A percentile compares a stretch with the other conserved stretches of the same genome.
Evolutionary conservation across 768 basidiomycete genomes (phyloP).

Genomic region (Tubosaeta sp.): DNA sequence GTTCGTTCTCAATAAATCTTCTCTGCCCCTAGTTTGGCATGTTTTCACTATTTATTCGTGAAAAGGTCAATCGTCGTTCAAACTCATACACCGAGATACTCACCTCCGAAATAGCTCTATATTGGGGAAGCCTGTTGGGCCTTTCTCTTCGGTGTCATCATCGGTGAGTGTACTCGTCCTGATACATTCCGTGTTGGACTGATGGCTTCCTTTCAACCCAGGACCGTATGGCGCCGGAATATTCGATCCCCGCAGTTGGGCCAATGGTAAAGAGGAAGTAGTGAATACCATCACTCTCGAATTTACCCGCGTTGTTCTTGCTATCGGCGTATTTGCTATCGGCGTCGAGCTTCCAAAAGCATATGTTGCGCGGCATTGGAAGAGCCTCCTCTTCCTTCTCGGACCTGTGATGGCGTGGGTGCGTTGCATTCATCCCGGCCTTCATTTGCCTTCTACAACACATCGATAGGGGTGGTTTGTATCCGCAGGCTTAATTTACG

Average conservation of each 20-base stretch:
- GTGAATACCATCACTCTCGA: conserved; percentile 85
- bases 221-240: conserved; percentile 80
- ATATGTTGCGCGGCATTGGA: conserved; percentile 93
- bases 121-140: conserved; percentile 97
- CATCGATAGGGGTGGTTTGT: conserved; percentile 83
- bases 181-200: conserved; percentile 4
- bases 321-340: conserved; percentile 96
- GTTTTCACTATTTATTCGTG: conserved; percentile 89
- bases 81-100: neutral
- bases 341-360: conserved; percentile 97
- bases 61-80: conserved; percentile 49
- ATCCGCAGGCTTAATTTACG: conserved; percentile 87
- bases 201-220: conserved; percentile 24
- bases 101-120: conserved; percentile 52
- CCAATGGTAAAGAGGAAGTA: conserved; percentile 38
- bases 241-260: conserved; percentile 82
- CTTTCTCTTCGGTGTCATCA: conserved; percentile 87
- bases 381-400: conserved; percentile 78
- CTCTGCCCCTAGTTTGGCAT: conserved; percentile 70
- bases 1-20: neutral
- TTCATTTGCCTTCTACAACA: conserved; percentile 5
- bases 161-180: conserved; percentile 46
- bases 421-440: conserved; percentile 27
- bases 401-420: conserved; percentile 84
- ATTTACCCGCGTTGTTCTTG: conserved; percentile 84